A percentile compares a stretch with the other conserved stretches of the same genome.
These are phyloP conservation scores for Fraxinus cuspidata DNA, from an alignment of 257 asterid species.

Conservation along the genomic window DNA sequence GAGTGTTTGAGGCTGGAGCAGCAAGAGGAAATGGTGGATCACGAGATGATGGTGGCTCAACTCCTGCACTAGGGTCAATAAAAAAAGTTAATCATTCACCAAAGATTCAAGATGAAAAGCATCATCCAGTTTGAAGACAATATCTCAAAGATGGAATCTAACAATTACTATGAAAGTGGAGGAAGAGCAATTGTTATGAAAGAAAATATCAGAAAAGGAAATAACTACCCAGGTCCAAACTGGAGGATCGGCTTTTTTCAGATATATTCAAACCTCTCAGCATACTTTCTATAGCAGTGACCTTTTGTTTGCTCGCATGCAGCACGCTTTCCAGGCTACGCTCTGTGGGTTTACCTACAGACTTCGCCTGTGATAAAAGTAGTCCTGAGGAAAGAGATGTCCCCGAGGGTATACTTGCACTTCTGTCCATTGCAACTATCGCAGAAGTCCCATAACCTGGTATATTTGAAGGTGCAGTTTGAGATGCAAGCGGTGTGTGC, in stretches of 20 bases:
- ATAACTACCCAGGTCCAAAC: constrained; percentile 96
- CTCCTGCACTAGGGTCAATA: constrained; percentile 98
- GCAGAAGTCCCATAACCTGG: constrained; percentile 99
- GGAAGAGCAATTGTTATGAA: constrained; percentile 6
- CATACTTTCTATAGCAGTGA: constrained; percentile 97
- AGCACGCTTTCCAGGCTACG: constrained; percentile 97
- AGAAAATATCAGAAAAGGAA: constrained; percentile 33
- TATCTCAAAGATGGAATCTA: constrained; percentile 16
- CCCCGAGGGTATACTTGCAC: constrained; percentile 67
- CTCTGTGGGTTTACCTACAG: constrained; percentile 64
- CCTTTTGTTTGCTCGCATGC: constrained; percentile 95
- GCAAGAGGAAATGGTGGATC: constrained; percentile 99
- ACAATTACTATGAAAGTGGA: constrained; percentile 5
- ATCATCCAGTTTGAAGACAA: constrained; percentile 7
- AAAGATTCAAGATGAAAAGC: constrained; percentile 23
- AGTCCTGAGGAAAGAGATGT: constrained; percentile 71
- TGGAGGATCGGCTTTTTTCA: constrained; percentile 81
- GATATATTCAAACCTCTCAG: constrained; percentile 84
- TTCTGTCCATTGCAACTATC: constrained; percentile 96
- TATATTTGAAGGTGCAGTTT: constrained; percentile 60
- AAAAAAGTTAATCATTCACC: constrained; percentile 53
- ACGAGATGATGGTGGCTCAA: constrained; percentile 99
- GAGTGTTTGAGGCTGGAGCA: constrained; percentile 86
- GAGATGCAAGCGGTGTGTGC: constrained; percentile 56
- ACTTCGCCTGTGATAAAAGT: constrained; percentile 70